Conservation (phyloP, 202 grass and related monocot genomes). For the Setaria viridis region DNA sequence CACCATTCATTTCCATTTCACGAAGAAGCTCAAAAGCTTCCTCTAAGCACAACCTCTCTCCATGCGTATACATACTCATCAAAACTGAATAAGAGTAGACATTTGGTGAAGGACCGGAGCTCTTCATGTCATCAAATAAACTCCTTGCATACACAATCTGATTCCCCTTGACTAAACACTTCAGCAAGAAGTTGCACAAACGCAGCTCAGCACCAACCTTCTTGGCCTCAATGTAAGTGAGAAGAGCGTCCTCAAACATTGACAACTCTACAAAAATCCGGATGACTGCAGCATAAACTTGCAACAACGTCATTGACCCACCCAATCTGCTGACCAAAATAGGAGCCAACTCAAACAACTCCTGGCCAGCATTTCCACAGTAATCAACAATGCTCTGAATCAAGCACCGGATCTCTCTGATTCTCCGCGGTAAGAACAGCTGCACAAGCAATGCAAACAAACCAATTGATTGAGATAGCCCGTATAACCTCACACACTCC, state of each 20-base stretch:
- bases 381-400: constrained; percentile 59
- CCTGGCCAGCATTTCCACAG: constrained; percentile 46
- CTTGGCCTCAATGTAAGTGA: constrained; percentile 65
- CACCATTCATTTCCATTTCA: constrained; percentile 68
- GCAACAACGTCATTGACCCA: constrained; percentile 54
- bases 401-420: constrained; percentile 60
- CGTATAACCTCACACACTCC: constrained; percentile 52
- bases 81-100: constrained; percentile 86
- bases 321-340: constrained; percentile 54
- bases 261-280: constrained; percentile 54
- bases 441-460: constrained; percentile 64
- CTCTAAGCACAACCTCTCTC: constrained; percentile 54
- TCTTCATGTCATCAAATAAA: constrained; percentile 82
- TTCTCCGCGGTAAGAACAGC: constrained; percentile 46
- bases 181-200: constrained; percentile 78
- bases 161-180: constrained; percentile 56
- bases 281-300: constrained; percentile 58
- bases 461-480: constrained; percentile 52
- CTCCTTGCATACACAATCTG: constrained; percentile 49
- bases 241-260: constrained; percentile 68
- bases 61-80: constrained; percentile 71
- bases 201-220: constrained; percentile 59
- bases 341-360: constrained; percentile 59
- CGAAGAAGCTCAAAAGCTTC: constrained; percentile 62
- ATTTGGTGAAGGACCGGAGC: constrained; percentile 65